Percentiles rank a stretch among this genome's conserved stretches.
Conservation (phyloP, 768 basidiomycete species). For the Neoboletus magnificus region DNA sequence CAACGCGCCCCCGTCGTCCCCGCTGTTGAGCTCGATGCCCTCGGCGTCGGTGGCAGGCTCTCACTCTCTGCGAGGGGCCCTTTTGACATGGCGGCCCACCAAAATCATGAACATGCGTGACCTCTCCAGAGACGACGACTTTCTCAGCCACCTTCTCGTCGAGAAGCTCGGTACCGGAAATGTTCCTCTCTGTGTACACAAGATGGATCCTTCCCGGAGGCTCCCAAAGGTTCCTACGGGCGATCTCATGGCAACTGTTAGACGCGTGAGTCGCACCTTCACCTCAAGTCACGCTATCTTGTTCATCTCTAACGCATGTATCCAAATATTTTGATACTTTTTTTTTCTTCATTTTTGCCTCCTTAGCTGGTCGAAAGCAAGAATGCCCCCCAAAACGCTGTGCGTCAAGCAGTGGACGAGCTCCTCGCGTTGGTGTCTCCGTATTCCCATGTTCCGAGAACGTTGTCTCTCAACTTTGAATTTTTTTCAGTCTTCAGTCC, state of each 20-base stretch:
- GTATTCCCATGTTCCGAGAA: slow-evolving; percentile 15
- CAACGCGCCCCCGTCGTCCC: slow-evolving; percentile 23
- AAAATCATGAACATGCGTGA: slow-evolving; percentile 91
- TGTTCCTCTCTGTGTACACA: slow-evolving; percentile 83
- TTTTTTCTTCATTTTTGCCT: slow-evolving; percentile 8
- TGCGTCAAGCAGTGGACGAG: slow-evolving; percentile 73
- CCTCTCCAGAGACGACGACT: slow-evolving; percentile 88
- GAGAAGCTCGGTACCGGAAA: slow-evolving; percentile 81
- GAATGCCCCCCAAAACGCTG: slow-evolving; percentile 51
- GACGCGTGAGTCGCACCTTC: slow-evolving; percentile 58
- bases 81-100: slow-evolving; percentile 69
- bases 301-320: slow-evolving; percentile 22
- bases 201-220: slow-evolving; percentile 77
- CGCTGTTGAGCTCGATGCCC: slow-evolving; percentile 32
- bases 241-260: slow-evolving; percentile 67
- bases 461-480: slow-evolving; percentile 12
- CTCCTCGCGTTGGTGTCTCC: slow-evolving; percentile 61
- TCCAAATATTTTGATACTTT: slow-evolving; percentile 23
- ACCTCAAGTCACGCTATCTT: slow-evolving; percentile 25
- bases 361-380: slow-evolving; percentile 59
- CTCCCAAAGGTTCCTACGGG: slow-evolving; percentile 72
- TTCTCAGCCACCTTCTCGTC: slow-evolving; percentile 83
- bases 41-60: slow-evolving; percentile 26
- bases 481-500: slow-evolving; percentile 54
- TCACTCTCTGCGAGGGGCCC: slow-evolving; percentile 20